Evolutionary conservation across 768 basidiomycete species (phyloP), one percentile per base, ranked within the genome.

Genomic region (Rhizopogon rudus): DNA sequence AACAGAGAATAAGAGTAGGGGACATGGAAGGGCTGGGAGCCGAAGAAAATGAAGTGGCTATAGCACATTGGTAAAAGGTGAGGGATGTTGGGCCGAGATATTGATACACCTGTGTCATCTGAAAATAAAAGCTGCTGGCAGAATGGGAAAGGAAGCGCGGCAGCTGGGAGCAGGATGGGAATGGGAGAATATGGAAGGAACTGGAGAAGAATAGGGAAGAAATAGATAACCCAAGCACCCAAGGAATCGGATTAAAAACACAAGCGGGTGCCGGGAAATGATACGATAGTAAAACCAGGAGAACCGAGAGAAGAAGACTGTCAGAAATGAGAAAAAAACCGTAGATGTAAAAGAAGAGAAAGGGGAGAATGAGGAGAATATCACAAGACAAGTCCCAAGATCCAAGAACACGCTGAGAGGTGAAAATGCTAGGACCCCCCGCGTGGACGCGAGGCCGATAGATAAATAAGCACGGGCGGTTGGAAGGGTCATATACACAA

Each of bases 361-460:
- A 33, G 12, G 16, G 48, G 55, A 54, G 25, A 53, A 20, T 20
- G 41, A 53, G 16, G 44, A 43, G 49, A 62, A 69, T 64, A 66
- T 60, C 57, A 61, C 60, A 52, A 55, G 29, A 40, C 57, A 31
- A 59, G 68, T 71, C 69, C 69, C 72, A 69, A 64, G 67, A 77
- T 71, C 69, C 76, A 74, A 75, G 67, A 75, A 71, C 69, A 75
- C 70, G 71, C 57, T 54, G 56, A 53, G 55, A 57, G 14, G 58
- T 52, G 61, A 54, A 68, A 65, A 73, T 67, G 64, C 55, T 63
- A 64, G 62, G 51, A 37, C 58, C 61, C 59, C 59, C 57, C 52
- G 59, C 56, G 55, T 55, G 52, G 57, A 54, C 60, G 60, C 61
- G 58, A 59, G 59, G 64, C 52, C 54, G 59, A 56, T 60, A 61